Conservation (phyloP, 225 moss, liverwort and hornwort species). For the Straminergon stramineum region DNA sequence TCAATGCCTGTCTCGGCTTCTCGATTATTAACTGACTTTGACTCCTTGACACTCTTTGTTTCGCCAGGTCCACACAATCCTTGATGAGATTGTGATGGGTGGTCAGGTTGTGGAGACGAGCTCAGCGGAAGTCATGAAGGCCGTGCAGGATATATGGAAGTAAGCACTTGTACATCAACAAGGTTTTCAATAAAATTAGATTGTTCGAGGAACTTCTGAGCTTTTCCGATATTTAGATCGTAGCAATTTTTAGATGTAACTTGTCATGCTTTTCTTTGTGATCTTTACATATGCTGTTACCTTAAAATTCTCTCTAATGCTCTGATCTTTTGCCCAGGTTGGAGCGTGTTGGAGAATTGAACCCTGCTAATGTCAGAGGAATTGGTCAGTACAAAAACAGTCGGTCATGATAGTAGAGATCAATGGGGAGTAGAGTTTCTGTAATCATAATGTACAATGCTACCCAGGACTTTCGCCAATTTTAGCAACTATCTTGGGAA, state of each 20-base stretch:
- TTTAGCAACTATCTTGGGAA: background rate
- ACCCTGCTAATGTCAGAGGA: constrained; percentile 32
- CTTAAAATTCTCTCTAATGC: background rate
- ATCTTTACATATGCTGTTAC: background rate
- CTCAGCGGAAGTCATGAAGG: constrained; percentile 84
- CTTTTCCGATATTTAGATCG: background rate
- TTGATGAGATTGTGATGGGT: constrained; percentile 98
- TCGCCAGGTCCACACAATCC: constrained; percentile 80
- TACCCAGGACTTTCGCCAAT: background rate
- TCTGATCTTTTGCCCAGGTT: constrained; percentile 13
- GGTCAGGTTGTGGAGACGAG: constrained; percentile 94
- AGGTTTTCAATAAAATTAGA: background rate
- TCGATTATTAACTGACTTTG: background rate
- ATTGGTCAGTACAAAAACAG: constrained; percentile 46
- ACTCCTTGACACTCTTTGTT: background rate
- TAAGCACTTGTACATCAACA: constrained; percentile 16
- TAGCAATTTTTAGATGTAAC: background rate
- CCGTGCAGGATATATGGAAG: constrained; percentile 87
- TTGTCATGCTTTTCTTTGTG: background rate
- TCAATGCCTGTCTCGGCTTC: background rate
- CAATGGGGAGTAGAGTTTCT: background rate
- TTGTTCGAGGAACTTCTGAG: background rate
- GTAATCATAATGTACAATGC: background rate
- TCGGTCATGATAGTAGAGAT: constrained; percentile 22
- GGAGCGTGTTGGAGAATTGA: constrained; percentile 57